Base-by-base conservation (phyloP, 2,329 filamentous ascomycete genomes). In the Colletotrichum caudatum region DNA sequence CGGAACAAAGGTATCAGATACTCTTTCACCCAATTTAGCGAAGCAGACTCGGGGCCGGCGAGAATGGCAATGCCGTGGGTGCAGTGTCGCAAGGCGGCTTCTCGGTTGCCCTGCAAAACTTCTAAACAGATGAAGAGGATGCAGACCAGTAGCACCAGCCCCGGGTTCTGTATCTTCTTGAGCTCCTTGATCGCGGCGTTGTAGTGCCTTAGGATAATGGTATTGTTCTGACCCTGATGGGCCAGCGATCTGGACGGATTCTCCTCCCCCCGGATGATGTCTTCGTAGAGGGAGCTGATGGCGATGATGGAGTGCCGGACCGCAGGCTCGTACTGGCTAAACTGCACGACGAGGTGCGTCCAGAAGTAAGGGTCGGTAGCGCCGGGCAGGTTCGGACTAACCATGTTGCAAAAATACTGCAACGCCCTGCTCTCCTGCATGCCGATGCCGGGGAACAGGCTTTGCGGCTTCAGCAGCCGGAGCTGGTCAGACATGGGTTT, bases 121-220 rank as follows among this genome's bases (percentile, higher is more conserved):
- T 88, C 87, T 62, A 88, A 83, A 72, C 86, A 87, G 29, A 86
- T 83, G 69, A 88, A 87, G 33, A 88, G 78, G 0, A 87, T 76
- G 71, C 85, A 87, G 5, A 83, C 83, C 5, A 87, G 78, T 20
- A 88, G 74, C 0, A 79, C 79, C 0, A 81, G 1, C 74, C 75
- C 35, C 71, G 63, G 50, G 48, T 66, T 64, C 37, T 58, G 20
- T 26, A 81, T 78, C 1, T 77, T 76, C 37, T 78, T 76, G 14
- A 73, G 39, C 26, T 72, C 37, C 4, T 57, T 64, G 7, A 72
- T 71, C 69, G 80, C 75, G 76, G 80, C 75, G 16, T 78, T 76
- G 53, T 76, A 75, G 1, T 80, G 75, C 62, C 80, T 80, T 26
- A 73, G 33, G 1, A 68, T 59, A 23, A 73, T 35, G 20, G 39